Percentiles rank a stretch among this genome's conserved stretches.
Evolutionary conservation across 257 asterid genomes (phyloP).

Genomic region (Plantago ovata): DNA sequence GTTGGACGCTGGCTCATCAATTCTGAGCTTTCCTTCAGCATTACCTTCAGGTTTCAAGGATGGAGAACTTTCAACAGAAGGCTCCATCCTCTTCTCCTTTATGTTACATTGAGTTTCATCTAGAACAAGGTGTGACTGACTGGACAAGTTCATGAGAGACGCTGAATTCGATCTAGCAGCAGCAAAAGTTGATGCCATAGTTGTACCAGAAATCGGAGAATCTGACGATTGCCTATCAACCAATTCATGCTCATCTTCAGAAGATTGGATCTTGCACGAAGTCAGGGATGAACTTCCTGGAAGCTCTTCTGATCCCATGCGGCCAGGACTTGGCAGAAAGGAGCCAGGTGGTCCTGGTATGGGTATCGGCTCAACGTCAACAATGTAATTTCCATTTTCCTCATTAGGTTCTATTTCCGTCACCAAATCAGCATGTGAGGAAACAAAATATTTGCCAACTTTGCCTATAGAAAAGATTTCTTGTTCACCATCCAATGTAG

Average conservation of each 20-base stretch:
- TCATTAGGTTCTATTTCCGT: constrained; percentile 41
- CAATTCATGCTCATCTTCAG: constrained; percentile 60
- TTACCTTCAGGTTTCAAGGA: constrained; percentile 22
- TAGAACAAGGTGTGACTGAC: constrained; percentile 23
- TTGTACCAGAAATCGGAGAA: constrained; percentile 68
- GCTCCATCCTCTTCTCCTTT: constrained; percentile 26
- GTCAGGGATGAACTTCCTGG: constrained; percentile 75
- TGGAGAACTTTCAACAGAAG: constrained; percentile 30
- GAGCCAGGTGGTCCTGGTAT: constrained; percentile 98
- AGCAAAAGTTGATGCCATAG: constrained; percentile 44
- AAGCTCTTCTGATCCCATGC: constrained; percentile 69
- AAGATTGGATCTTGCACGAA: constrained; percentile 68
- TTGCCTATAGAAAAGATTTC: constrained; percentile 41
- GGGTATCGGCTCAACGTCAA: constrained; percentile 74
- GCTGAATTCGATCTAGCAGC: constrained; percentile 49
- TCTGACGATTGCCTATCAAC: constrained; percentile 61
- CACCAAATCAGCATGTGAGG: constrained; percentile 19
- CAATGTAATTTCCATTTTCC: constrained; percentile 50
- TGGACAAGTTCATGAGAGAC: constrained; percentile 33
- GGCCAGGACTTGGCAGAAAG: constrained; percentile 86
- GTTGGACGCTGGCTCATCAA: constrained; percentile 27
- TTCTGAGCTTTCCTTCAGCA: constrained; percentile 26
- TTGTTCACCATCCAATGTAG: constrained; percentile 40
- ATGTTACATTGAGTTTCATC: constrained; percentile 31
- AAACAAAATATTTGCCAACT: constrained; percentile 28